These are phyloP conservation scores for Blastocladiella britannica DNA, from an alignment of 192 early-diverging fungal species.

Conservation along the genomic window DNA sequence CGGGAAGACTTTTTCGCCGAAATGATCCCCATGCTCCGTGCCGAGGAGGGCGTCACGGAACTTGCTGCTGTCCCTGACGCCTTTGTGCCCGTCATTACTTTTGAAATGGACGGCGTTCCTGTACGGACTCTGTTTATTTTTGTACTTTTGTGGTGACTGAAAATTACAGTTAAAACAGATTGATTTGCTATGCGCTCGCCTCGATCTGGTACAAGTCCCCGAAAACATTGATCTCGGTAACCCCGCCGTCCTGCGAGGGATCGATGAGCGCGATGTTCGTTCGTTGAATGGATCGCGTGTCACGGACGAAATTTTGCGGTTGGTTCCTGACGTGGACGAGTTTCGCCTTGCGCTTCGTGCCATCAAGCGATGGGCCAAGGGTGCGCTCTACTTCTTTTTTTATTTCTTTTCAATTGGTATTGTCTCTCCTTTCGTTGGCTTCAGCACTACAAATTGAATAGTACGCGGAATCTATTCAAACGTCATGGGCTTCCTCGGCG, in stretches of 20 bases:
- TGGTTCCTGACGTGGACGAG: slow-evolving; percentile 73
- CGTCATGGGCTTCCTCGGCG: slow-evolving; percentile 93
- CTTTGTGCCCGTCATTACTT: slow-evolving; percentile 86
- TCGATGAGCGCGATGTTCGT: slow-evolving; percentile 72
- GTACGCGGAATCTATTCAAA: slow-evolving; percentile 81
- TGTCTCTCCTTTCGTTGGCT: background rate
- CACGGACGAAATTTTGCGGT: slow-evolving; percentile 81
- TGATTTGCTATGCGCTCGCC: slow-evolving; percentile 88
- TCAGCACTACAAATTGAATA: slow-evolving; percentile 1
- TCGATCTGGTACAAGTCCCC: no score
- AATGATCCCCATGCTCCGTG: slow-evolving; percentile 69
- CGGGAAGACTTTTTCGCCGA: slow-evolving; percentile 81
- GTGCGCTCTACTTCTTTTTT: slow-evolving; percentile 5
- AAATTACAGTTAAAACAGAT: no score
- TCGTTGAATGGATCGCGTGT: slow-evolving; percentile 91
- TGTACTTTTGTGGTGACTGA: no score
- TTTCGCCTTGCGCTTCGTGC: slow-evolving; percentile 81
- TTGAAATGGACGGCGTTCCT: slow-evolving; percentile 75
- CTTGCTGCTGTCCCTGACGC: slow-evolving; percentile 69
- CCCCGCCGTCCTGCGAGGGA: slow-evolving; percentile 64
- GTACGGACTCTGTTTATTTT: slow-evolving; percentile 21
- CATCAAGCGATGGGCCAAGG: slow-evolving; percentile 94
- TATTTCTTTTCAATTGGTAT: background rate
- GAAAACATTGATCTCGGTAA: no score
- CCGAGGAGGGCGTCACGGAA: slow-evolving; percentile 64